phyloP scores from a whole-genome alignment of 2,329 filamentous ascomycete genomes.

The Passalora sequoiae region DNA sequence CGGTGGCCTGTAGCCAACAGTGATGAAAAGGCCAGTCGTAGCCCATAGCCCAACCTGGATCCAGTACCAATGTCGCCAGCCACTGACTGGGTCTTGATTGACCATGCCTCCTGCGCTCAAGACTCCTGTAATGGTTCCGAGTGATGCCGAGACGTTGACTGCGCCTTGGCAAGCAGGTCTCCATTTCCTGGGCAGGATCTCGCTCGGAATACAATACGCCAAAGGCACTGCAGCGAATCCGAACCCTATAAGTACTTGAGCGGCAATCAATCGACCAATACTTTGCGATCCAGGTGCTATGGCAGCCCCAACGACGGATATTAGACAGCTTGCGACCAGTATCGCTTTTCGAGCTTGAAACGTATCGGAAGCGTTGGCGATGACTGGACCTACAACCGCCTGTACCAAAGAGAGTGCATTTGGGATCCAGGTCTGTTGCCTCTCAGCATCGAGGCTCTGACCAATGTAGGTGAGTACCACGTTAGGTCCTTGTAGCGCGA shows the following conservation, averaged over 20 bases:
- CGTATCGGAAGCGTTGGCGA: constrained; percentile 17
- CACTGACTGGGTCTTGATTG: constrained; percentile 4
- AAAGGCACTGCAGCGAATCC: constrained; percentile 17
- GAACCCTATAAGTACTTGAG: constrained; percentile 15
- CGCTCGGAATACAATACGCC: constrained; percentile 14
- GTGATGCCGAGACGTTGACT: constrained; percentile 1
- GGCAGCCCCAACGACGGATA: constrained; percentile 16
- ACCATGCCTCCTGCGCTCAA: constrained; percentile 7
- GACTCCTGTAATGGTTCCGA: constrained; percentile 7
- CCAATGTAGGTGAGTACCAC: constrained; percentile 13
- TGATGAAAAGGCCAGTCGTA: constrained; percentile 10
- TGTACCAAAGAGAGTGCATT: constrained; percentile 18
- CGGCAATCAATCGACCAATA: constrained; percentile 15
- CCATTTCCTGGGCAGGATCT: constrained; percentile 19
- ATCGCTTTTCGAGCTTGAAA: constrained; percentile 20
- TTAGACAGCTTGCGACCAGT: constrained; percentile 10
- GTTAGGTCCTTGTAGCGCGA: constrained; percentile 17
- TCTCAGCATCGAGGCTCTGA: constrained; percentile 5
- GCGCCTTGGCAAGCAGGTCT: constrained; percentile 7
- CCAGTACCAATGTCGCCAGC: constrained; percentile 20
- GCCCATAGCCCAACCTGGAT: constrained; percentile 18
- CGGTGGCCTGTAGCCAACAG: constrained; percentile 19
- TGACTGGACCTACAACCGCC: constrained; percentile 15
- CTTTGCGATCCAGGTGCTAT: constrained; percentile 15
- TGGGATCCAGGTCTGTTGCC: constrained; percentile 16